A percentile compares a stretch with the other conserved stretches of the same genome.
These are phyloP conservation scores for Pleomassaria siparia DNA, from an alignment of 2,329 filamentous ascomycete genomes.

Conservation along the genomic window DNA sequence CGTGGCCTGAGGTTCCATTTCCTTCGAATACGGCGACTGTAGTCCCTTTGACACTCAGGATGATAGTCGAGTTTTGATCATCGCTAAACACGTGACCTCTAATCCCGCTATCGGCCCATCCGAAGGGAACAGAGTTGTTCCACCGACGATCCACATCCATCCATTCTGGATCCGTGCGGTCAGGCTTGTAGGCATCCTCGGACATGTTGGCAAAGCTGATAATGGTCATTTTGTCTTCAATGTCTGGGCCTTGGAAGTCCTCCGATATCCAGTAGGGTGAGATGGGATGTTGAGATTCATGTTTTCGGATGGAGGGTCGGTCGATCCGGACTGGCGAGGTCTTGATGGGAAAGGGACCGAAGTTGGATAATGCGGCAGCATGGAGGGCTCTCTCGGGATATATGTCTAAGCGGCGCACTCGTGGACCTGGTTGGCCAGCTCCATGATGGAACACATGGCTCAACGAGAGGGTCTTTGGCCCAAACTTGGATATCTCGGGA, in stretches of 20 bases:
- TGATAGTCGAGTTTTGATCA: conserved; percentile 34
- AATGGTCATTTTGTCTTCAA: conserved; percentile 36
- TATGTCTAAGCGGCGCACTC: conserved; percentile 38
- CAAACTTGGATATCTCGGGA: neutral
- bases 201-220: conserved; percentile 41
- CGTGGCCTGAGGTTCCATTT: conserved; percentile 37
- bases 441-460: conserved; percentile 39
- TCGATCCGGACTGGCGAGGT: conserved; percentile 33
- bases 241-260: conserved; percentile 32
- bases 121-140: conserved; percentile 36
- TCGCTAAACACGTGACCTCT: conserved; percentile 40
- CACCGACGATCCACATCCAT: conserved; percentile 34
- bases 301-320: conserved; percentile 19
- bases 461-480: conserved; percentile 20
- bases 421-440: conserved; percentile 34
- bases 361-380: conserved; percentile 22
- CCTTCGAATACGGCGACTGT: conserved; percentile 40
- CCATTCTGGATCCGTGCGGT: conserved; percentile 37
- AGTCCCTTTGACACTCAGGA: conserved; percentile 39
- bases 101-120: conserved; percentile 41
- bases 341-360: conserved; percentile 35
- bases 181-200: conserved; percentile 39
- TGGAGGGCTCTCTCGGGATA: conserved; percentile 20
- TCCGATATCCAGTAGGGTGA: conserved; percentile 34
- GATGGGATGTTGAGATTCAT: conserved; percentile 27